A percentile compares a stretch with the other conserved stretches of the same genome.
These are phyloP conservation scores for Linderina pennispora DNA, from an alignment of 192 early-diverging fungal genomes.

Conservation along the genomic window DNA sequence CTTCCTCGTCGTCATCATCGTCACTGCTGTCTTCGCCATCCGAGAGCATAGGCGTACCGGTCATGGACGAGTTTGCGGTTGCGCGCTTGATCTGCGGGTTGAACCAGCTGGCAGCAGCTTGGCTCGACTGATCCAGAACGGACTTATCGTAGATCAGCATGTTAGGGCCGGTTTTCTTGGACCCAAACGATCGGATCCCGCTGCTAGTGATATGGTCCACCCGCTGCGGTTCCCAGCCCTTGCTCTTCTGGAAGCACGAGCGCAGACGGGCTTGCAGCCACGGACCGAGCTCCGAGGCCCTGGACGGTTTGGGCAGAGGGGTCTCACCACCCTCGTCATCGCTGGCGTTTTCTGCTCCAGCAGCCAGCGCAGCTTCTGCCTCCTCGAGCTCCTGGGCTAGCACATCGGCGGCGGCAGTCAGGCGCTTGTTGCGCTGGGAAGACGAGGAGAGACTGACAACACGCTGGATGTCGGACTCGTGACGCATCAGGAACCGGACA, in stretches of 20 bases:
- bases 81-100: constrained; percentile 4
- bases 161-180: constrained; percentile 29
- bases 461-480: constrained; percentile 35
- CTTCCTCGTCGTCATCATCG: constrained; percentile 1
- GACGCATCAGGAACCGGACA: constrained; percentile 21
- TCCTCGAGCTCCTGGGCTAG: constrained; percentile 10
- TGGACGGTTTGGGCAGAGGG: constrained; percentile 22
- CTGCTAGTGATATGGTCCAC: constrained; percentile 16
- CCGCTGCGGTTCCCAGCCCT: constrained; percentile 46
- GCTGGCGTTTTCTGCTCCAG: not conserved
- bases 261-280: constrained; percentile 31
- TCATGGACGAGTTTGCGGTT: constrained; percentile 4
- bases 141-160: constrained; percentile 37
- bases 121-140: constrained; percentile 19
- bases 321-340: constrained; percentile 12
- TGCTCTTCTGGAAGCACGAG: constrained; percentile 25
- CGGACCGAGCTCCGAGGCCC: constrained; percentile 32
- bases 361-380: constrained; percentile 3
- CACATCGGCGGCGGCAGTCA: constrained; percentile 24
- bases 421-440: constrained; percentile 20
- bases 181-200: constrained; percentile 34
- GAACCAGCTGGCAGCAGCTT: constrained; percentile 24
- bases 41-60: constrained; percentile 28
- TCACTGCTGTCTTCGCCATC: constrained; percentile 25
- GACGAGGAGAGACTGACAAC: constrained; percentile 24